phyloP scores from a whole-genome alignment of 305 asterid genomes.

The Fraxinus sp. region DNA sequence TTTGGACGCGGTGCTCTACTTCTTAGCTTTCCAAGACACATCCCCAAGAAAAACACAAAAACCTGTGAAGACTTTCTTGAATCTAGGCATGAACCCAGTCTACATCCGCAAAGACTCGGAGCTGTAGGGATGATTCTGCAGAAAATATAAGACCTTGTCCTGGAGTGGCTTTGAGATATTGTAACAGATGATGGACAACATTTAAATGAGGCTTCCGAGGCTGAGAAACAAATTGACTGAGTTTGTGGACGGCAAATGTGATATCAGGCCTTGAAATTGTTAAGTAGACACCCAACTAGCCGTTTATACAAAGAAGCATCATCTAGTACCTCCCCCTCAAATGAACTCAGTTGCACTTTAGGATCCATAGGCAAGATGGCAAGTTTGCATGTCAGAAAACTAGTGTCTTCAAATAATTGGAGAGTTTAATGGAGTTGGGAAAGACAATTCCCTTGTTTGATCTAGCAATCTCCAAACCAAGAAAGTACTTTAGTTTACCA shows the following conservation, averaged over 20 bases:
- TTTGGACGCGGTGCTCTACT: not conserved
- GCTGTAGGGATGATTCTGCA: not conserved
- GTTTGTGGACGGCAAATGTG: not conserved
- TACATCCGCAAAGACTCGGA: not conserved
- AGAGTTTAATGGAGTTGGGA: not conserved
- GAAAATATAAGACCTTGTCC: not conserved
- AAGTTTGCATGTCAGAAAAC: not conserved
- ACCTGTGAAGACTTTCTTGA: not conserved
- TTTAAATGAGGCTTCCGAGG: not conserved
- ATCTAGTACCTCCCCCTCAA: not conserved
- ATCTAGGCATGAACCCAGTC: not conserved
- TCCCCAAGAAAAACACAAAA: not conserved
- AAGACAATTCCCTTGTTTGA: not conserved
- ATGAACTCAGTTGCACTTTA: not conserved
- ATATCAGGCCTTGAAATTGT: not conserved
- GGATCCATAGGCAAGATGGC: not conserved
- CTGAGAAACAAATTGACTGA: not conserved
- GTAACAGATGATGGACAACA: not conserved
- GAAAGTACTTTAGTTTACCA: not conserved
- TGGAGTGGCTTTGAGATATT: not conserved
- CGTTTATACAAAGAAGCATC: not conserved
- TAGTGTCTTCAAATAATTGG: not conserved
- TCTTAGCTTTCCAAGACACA: not conserved
- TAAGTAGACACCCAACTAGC: not conserved
- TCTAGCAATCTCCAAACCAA: not conserved